Conservation (phyloP, 441 rosid species). For the Mallotus repandus region DNA sequence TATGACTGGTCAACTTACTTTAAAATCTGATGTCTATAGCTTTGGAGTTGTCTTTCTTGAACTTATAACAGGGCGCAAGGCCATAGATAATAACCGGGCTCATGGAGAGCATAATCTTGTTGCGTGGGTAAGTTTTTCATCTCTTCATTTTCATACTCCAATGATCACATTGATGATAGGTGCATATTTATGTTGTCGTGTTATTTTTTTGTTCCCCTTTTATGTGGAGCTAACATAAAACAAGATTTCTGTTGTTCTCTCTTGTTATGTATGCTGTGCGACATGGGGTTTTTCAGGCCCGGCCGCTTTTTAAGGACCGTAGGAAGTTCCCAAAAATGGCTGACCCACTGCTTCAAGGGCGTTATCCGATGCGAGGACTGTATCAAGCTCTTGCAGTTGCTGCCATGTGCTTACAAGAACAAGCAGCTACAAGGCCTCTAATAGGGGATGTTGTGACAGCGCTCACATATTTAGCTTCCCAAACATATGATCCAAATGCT, state of each 20-base stretch:
- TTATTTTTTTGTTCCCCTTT: background rate
- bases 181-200: background rate
- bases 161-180: background rate
- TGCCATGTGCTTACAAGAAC: slow-evolving; percentile 98
- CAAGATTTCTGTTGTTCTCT: slow-evolving; percentile 17
- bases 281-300: slow-evolving; percentile 54
- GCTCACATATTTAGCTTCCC: slow-evolving; percentile 89
- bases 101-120: slow-evolving; percentile 96
- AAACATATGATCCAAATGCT: slow-evolving; percentile 72
- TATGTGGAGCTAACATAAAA: slow-evolving; percentile 16
- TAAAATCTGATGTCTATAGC: slow-evolving; percentile 96
- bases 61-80: slow-evolving; percentile 96
- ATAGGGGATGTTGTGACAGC: slow-evolving; percentile 98
- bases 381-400: slow-evolving; percentile 99
- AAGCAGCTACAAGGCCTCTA: slow-evolving; percentile 94
- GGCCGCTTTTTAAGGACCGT: slow-evolving; percentile 94
- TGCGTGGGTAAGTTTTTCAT: slow-evolving; percentile 72
- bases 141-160: background rate
- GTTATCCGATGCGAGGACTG: slow-evolving; percentile 89
- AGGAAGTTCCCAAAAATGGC: slow-evolving; percentile 98
- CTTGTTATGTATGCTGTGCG: slow-evolving; percentile 22
- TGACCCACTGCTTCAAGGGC: slow-evolving; percentile 86
- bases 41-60: slow-evolving; percentile 98
- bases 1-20: slow-evolving; percentile 95
- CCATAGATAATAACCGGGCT: slow-evolving; percentile 75